Evolutionary conservation across 768 basidiomycete species (phyloP).

Genomic region (Xerocomellus dryophilus): DNA sequence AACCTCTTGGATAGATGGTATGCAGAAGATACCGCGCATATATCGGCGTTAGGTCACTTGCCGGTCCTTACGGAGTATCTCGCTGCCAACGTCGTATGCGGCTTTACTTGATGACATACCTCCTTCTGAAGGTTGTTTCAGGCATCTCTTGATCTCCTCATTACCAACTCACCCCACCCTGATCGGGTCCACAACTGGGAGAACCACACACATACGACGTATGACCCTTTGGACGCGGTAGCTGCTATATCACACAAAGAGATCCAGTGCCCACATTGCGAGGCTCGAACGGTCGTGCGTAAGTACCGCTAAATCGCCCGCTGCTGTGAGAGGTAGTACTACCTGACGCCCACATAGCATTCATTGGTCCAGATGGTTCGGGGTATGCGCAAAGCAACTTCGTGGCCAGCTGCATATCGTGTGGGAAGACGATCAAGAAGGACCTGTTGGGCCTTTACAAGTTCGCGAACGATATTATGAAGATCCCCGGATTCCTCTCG

Average conservation of each 20-base stretch:
- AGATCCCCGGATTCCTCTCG: conserved; percentile 28
- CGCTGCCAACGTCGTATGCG: conserved; percentile 11
- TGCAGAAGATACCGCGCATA: conserved; percentile 17
- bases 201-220: not conserved
- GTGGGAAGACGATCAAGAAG: conserved; percentile 36
- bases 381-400: conserved; percentile 51
- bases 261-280: conserved; percentile 33
- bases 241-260: conserved; percentile 14
- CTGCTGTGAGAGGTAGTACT: not conserved
- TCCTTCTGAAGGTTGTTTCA: not conserved
- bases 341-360: conserved; percentile 31
- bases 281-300: conserved; percentile 18
- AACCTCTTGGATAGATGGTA: conserved; percentile 20
- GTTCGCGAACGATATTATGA: conserved; percentile 36
- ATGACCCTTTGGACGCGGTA: conserved; percentile 24
- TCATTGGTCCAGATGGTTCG: conserved; percentile 34
- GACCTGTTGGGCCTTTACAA: conserved; percentile 38
- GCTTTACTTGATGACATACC: not conserved
- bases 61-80: conserved; percentile 6
- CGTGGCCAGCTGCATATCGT: conserved; percentile 31
- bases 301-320: not conserved
- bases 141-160: conserved; percentile 9
- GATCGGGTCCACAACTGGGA: conserved; percentile 11
- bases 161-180: conserved; percentile 3
- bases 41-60: not conserved